Evolutionary conservation across 2,329 filamentous ascomycete species (phyloP), one percentile per base, ranked within the genome.

Genomic region (Venturia nashicola): DNA sequence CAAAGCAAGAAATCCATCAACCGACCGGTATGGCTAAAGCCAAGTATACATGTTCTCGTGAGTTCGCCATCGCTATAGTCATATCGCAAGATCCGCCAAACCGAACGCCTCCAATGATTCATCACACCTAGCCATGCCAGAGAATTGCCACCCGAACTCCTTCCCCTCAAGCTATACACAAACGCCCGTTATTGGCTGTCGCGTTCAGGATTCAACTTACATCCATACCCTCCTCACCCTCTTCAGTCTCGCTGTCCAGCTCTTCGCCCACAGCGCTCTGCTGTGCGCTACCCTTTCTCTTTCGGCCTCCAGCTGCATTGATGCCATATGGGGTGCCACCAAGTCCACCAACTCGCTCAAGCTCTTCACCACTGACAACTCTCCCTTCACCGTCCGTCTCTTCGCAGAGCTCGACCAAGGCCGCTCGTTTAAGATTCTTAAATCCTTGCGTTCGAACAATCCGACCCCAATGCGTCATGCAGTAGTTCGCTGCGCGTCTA

Each of bases 301-400:
- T 57, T 48, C 55, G 23, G 14, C 39, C 44, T 16, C 48, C 70
- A 39, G 63, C 68, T 23, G 73, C 73, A 63, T 73, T 76, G 67
- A 66, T 69, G 65, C 74, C 79, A 66, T 77, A 73, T 64, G 75
- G 74, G n/a, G 78, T 79, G 9, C 77, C 76, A 36, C 79, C 80
- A 34, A 84, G 73, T 6, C 79, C 80, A 12, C 82, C 82, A 3
- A 85, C 79, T 65, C 81, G 77, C 67, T 87, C 86, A 16, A 95
- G 79, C 73, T 97, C 91, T 67, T 96, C 90, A 54, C 93, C 93
- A 62, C 89, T 89, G 6, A 97, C 82, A 7, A 99, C 88, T 34
- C 93, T 83, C n/a, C 92, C 91, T 71, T 97, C 94, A 70, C 87
- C 88, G 74, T 97, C 91, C 54, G 96, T 89, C 72, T 96, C 92